A percentile compares a stretch with the other conserved stretches of the same genome.
Evolutionary conservation across 352 stramenopile species (phyloP).

Genomic region (Globisporangium canariense): DNA sequence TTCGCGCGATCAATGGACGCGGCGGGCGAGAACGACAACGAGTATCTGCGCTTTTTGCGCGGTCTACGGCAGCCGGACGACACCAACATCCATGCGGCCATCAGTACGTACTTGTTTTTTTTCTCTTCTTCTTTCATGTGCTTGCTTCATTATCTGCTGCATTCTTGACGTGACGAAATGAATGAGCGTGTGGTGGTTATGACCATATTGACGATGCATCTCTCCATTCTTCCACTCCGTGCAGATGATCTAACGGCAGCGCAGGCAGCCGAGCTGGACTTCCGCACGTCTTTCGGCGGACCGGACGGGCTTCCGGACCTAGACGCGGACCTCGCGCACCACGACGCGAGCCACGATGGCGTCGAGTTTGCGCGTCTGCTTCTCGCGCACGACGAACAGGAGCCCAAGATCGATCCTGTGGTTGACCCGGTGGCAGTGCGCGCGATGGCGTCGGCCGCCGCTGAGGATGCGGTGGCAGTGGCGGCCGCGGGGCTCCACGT

Average conservation of each 20-base stretch:
- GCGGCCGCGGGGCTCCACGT: constrained; percentile 11
- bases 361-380: constrained; percentile 71
- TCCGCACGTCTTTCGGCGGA: constrained; percentile 64
- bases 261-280: constrained; percentile 67
- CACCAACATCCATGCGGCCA: constrained; percentile 32
- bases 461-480: background rate
- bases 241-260: constrained; percentile 51
- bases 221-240: constrained; percentile 1
- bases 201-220: background rate
- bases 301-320: constrained; percentile 58
- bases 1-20: constrained; percentile 16
- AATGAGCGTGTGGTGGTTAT: background rate
- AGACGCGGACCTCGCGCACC: constrained; percentile 37
- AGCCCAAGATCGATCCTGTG: constrained; percentile 15
- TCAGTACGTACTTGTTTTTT: constrained; percentile 25
- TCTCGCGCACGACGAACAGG: constrained; percentile 61
- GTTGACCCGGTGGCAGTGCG: constrained; percentile 1
- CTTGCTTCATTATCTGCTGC: no score
- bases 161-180: background rate
- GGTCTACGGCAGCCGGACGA: constrained; percentile 60
- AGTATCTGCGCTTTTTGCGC: constrained; percentile 79
- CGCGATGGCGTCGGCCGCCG: constrained; percentile 6
- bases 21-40: constrained; percentile 42
- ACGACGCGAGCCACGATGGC: constrained; percentile 44
- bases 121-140: no score